Conservation (phyloP, 1,284 basidiomycete species). For the Pholiota adiposa region DNA sequence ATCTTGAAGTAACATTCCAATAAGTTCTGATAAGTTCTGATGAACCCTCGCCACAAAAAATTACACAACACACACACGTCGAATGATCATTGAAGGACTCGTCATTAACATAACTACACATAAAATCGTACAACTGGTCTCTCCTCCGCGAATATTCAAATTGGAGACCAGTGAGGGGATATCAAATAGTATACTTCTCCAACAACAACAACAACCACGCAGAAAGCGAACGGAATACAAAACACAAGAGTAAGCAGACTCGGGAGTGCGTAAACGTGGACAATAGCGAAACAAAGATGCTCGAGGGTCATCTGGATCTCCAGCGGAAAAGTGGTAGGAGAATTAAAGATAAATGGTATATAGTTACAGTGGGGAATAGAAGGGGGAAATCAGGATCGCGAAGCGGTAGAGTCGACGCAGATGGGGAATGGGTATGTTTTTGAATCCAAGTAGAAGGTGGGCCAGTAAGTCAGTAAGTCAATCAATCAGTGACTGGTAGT, state of each 20-base stretch:
- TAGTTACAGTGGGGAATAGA: neutral
- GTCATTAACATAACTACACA: neutral
- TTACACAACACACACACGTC: too few species aligned
- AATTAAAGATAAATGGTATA: constrained; percentile 1
- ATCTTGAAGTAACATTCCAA: too few species aligned
- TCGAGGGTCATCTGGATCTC: neutral
- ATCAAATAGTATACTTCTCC: too few species aligned
- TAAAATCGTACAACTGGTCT: neutral
- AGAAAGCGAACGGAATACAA: too few species aligned
- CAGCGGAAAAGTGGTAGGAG: too few species aligned
- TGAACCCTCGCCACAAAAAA: neutral
- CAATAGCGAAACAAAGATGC: too few species aligned
- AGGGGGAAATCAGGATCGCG: neutral
- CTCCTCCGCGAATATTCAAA: neutral
- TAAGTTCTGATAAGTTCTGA: too few species aligned
- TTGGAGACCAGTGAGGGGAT: neutral
- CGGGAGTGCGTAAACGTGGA: too few species aligned
- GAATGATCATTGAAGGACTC: neutral
- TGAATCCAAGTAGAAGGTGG: too few species aligned
- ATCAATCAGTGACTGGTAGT: too few species aligned
- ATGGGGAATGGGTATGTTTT: neutral
- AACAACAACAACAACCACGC: too few species aligned
- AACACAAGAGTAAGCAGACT: neutral
- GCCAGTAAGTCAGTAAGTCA: too few species aligned
- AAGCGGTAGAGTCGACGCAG: neutral